Percentiles rank a stretch among this genome's conserved stretches.
Evolutionary conservation across 306 rosid genomes (phyloP).

Genomic region (Vigna radiata): DNA sequence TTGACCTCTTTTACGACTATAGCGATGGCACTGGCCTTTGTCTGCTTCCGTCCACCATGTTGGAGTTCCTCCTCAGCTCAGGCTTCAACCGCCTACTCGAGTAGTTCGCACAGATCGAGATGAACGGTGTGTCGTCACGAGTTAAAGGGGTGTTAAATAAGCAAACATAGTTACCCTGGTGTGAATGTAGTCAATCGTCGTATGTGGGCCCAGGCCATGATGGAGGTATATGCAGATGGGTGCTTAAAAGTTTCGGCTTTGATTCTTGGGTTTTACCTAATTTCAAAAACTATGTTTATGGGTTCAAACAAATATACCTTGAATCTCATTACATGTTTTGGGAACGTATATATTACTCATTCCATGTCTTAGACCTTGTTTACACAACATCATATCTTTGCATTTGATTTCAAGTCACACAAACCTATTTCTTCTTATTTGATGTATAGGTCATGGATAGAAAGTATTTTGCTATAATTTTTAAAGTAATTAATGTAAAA

Average conservation of each 20-base stretch:
- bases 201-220: constrained; percentile 87
- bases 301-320: not conserved
- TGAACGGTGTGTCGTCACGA: constrained; percentile 65
- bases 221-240: constrained; percentile 64
- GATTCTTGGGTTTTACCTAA: not conserved
- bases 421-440: too few relatives aligned
- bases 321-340: not conserved
- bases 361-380: too few relatives aligned
- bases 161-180: constrained; percentile 39
- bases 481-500: not conserved
- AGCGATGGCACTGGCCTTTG: constrained; percentile 84
- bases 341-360: not conserved
- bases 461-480: not conserved
- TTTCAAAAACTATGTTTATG: not conserved
- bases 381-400: too few relatives aligned
- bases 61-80: constrained; percentile 78
- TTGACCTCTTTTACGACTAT: constrained; percentile 84
- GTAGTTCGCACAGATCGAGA: constrained; percentile 84
- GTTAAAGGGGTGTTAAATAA: too few relatives aligned
- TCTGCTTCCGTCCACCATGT: constrained; percentile 73
- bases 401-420: too few relatives aligned
- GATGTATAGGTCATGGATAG: too few relatives aligned
- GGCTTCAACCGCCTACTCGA: constrained; percentile 83
- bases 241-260: not conserved
- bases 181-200: constrained; percentile 86